phyloP scores from a whole-genome alignment of 2,329 filamentous ascomycete genomes.

The Ramichloridium luteum region DNA sequence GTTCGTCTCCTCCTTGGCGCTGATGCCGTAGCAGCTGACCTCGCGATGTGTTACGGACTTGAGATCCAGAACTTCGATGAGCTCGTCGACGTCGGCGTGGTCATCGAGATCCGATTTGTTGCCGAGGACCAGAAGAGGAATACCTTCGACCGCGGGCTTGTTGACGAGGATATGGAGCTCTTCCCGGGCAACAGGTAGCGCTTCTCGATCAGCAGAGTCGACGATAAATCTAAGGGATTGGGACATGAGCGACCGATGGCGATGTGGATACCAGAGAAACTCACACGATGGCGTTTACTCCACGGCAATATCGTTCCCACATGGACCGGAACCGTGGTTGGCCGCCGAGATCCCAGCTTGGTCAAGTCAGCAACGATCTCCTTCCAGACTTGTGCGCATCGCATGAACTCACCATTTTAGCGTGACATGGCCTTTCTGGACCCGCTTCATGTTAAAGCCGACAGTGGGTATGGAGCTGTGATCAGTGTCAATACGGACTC shows the following conservation, averaged over 20 bases:
- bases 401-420: slow-evolving; percentile 64
- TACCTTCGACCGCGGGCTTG: slow-evolving; percentile 73
- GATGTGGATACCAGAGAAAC: no score
- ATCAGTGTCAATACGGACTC: no score
- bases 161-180: slow-evolving; percentile 83
- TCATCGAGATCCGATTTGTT: slow-evolving; percentile 95
- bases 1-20: slow-evolving; percentile 97
- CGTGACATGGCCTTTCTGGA: slow-evolving; percentile 95
- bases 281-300: slow-evolving; percentile 89
- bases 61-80: slow-evolving; percentile 85
- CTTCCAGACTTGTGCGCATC: neutral
- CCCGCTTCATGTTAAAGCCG: slow-evolving; percentile 97
- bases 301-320: slow-evolving; percentile 98
- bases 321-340: slow-evolving; percentile 95
- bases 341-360: slow-evolving; percentile 86
- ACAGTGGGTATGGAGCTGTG: slow-evolving; percentile 92
- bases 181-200: slow-evolving; percentile 74
- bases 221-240: slow-evolving; percentile 63
- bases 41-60: slow-evolving; percentile 83
- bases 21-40: slow-evolving; percentile 97
- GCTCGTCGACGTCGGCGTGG: slow-evolving; percentile 82
- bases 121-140: slow-evolving; percentile 83
- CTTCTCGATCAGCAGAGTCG: slow-evolving; percentile 75
- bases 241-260: no score
- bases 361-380: slow-evolving; percentile 17